Percentiles rank a stretch among this genome's conserved stretches.
Conservation (phyloP, 1,139 yeast species). For the Yamadazyma taylorii region DNA sequence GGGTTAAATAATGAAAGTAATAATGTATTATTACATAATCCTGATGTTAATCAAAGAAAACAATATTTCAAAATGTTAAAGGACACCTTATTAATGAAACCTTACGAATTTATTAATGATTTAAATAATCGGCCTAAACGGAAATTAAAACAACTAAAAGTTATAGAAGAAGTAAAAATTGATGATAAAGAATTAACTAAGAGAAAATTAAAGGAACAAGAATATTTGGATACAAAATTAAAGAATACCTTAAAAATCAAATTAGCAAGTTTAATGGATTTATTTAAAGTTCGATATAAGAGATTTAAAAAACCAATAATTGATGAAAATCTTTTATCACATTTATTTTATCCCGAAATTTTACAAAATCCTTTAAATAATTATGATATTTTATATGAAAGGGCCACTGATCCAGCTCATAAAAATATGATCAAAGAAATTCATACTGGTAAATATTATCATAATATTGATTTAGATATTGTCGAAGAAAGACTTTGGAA, state of each 20-base stretch:
- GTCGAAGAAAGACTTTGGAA: constrained; percentile 96
- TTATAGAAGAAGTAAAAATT: constrained; percentile 20
- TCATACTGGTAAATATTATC: constrained; percentile 67
- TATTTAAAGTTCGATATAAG: constrained; percentile 82
- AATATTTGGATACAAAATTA: constrained; percentile 73
- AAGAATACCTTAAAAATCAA: constrained; percentile 84
- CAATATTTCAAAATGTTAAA: constrained; percentile 58
- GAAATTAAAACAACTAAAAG: constrained; percentile 38
- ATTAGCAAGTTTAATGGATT: constrained; percentile 84
- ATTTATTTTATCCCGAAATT: constrained; percentile 67
- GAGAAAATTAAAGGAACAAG: constrained; percentile 50
- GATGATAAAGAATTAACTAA: constrained; percentile 21
- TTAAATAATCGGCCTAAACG: constrained; percentile 51
- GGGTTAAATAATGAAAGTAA: constrained; percentile 50
- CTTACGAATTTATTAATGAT: constrained; percentile 59
- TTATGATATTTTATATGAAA: constrained; percentile 52
- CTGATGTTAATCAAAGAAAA: constrained; percentile 43
- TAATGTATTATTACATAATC: constrained; percentile 43
- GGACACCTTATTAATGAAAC: constrained; percentile 62
- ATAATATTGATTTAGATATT: constrained; percentile 90
- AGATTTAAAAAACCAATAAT: constrained; percentile 87
- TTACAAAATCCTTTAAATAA: constrained; percentile 37
- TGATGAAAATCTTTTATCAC: constrained; percentile 71
- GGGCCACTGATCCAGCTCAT: constrained; percentile 50
- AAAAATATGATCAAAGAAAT: constrained; percentile 76